phyloP scores from a whole-genome alignment of 2,329 filamentous ascomycete species.

The Sporothrix variecibatus region DNA sequence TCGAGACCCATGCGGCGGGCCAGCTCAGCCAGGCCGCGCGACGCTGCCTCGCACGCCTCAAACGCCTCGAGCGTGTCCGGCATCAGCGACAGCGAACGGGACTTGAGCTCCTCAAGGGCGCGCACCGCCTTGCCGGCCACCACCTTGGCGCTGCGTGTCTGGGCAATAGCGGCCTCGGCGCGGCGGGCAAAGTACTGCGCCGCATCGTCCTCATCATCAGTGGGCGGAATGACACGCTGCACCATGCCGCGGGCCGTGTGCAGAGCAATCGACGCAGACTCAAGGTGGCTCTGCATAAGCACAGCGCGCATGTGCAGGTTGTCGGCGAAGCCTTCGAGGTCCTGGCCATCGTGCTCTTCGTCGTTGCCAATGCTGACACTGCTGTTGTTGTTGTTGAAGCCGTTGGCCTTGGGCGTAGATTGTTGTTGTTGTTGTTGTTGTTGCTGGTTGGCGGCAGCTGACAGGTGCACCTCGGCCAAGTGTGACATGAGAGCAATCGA shows the following conservation, averaged over 20 bases:
- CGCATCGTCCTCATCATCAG: slow-evolving; percentile 66
- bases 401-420: slow-evolving; percentile 1
- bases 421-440: neutral
- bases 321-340: slow-evolving; percentile 73
- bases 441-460: slow-evolving; percentile 33
- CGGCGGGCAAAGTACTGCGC: slow-evolving; percentile 68
- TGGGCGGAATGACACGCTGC: slow-evolving; percentile 61
- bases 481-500: slow-evolving; percentile 87
- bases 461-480: slow-evolving; percentile 77
- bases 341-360: slow-evolving; percentile 38
- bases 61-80: slow-evolving; percentile 69
- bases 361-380: slow-evolving; percentile 26
- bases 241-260: slow-evolving; percentile 65
- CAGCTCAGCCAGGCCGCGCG: slow-evolving; percentile 66
- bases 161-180: slow-evolving; percentile 69
- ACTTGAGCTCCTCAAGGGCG: slow-evolving; percentile 74
- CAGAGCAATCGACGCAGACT: slow-evolving; percentile 71
- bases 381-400: slow-evolving; percentile 20
- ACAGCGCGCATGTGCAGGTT: slow-evolving; percentile 75
- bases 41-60: slow-evolving; percentile 66
- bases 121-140: slow-evolving; percentile 76
- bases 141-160: slow-evolving; percentile 82
- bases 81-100: slow-evolving; percentile 71
- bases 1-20: slow-evolving; percentile 67
- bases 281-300: slow-evolving; percentile 78